Evolutionary conservation across 805 yeast species (phyloP), one percentile per base, ranked within the genome.

Genomic region (Grigorovia transvaalensis): DNA sequence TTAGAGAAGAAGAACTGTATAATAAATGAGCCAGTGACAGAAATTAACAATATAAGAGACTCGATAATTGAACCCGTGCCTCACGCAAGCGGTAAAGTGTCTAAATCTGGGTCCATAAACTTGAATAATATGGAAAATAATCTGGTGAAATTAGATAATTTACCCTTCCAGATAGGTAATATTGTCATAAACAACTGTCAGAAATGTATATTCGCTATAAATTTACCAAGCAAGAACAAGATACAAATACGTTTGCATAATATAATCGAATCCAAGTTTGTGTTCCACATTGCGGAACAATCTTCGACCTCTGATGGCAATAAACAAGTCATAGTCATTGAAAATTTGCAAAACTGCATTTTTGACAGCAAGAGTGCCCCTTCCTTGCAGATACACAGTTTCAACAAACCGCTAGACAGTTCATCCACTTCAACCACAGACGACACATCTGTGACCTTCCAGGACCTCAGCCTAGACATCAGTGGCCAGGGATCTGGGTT

Each of bases 191-290:
- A 56, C 4, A 53, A 59, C 38, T 56, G 60, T 27, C 18, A 19
- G 9, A 46, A 60, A 45, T 54, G 50, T 8, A 9, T 58, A n/a
- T 42, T 54, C 17, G 52, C 61, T 1, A 2, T 55, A 1, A 27
- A 57, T 9, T 47, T 58, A 8, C 59, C 60, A 1, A 42, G 44
- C 4, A 29, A 56, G 3, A 55, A 56, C 33, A 51, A 54, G 1
- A 51, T 61, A 9, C 70, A 66, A 51, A 19, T 66, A 17, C 54
- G 70, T 35, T 50, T 65, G 4, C 63, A 57, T 50, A 56, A 53
- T 18, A 38, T 65, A 40, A 2, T 46, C 2, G 52, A 58, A 23
- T 66, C 69, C 53, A 57, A 53, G 44, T 47, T 66, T 19, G 43
- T 48, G 23, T 51, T 66, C 12, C 51, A 49, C 2, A 19, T 50